Evolutionary conservation across 2,329 filamentous ascomycete genomes (phyloP).

Genomic region (Pestalotiopsis sp.): DNA sequence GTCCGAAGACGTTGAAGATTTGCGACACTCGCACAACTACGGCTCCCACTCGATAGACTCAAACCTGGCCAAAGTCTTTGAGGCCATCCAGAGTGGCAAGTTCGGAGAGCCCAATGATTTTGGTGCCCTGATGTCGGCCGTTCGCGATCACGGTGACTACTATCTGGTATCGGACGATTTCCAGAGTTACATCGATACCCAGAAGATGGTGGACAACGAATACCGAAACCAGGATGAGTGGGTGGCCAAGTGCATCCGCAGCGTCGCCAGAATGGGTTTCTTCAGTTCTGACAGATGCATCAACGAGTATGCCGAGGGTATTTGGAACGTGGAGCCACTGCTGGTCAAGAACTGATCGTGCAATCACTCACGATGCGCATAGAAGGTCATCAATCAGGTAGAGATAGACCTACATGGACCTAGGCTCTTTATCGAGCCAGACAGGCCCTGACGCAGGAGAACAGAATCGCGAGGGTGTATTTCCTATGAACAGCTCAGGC

Average conservation of each 20-base stretch:
- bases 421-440: not conserved
- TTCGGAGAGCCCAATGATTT: conserved; percentile 85
- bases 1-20: conserved; percentile 93
- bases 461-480: not conserved
- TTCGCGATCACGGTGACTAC: conserved; percentile 93
- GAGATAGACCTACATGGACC: not conserved
- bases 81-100: conserved; percentile 74
- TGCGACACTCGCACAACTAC: conserved; percentile 89
- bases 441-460: not conserved
- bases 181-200: conserved; percentile 90
- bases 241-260: conserved; percentile 86
- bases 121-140: conserved; percentile 78
- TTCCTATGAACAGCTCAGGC: not conserved
- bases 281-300: conserved; percentile 95
- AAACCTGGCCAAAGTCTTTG: conserved; percentile 79
- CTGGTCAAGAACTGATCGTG: conserved; percentile 38
- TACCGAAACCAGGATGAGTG: conserved; percentile 93
- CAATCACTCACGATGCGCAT: not conserved
- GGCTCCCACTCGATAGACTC: conserved; percentile 77
- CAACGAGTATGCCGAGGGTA: conserved; percentile 93
- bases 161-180: conserved; percentile 98
- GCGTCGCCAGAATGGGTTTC: conserved; percentile 94
- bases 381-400: not conserved
- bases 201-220: conserved; percentile 85
- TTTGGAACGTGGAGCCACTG: conserved; percentile 95